Conservation (phyloP, 2,329 filamentous ascomycete genomes). For the Scleromitrula shiraiana region DNA sequence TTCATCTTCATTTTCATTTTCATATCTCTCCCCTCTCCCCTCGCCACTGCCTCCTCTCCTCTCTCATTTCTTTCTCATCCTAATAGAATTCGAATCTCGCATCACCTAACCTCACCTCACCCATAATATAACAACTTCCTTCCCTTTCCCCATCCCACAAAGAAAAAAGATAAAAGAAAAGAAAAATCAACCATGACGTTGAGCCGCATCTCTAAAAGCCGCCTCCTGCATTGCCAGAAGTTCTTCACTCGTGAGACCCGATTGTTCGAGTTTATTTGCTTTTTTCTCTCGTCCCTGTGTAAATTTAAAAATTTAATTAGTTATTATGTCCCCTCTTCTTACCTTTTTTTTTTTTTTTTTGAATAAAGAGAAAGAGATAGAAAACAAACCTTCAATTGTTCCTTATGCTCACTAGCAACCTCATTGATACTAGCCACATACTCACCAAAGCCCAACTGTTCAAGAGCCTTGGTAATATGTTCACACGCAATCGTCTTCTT, state of each 20-base stretch:
- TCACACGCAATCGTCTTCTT: conserved; percentile 99
- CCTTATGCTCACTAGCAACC: conserved; percentile 86
- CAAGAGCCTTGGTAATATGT: conserved; percentile 90
- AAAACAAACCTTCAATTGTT: conserved; percentile 70
- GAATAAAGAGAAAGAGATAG: background rate
- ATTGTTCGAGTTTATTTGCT: conserved; percentile 92
- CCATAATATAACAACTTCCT: background rate
- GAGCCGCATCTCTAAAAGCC: conserved; percentile 68
- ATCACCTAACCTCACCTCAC: no score
- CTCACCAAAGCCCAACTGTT: conserved; percentile 85
- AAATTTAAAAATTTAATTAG: background rate
- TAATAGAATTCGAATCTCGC: no score
- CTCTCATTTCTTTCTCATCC: no score
- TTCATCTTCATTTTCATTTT: no score
- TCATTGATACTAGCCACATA: conserved; percentile 84
- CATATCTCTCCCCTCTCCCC: no score
- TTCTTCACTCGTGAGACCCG: conserved; percentile 85
- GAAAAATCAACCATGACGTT: conserved; percentile 24
- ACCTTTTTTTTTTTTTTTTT: background rate
- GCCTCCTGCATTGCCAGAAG: conserved; percentile 83
- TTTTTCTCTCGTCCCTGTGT: conserved; percentile 86
- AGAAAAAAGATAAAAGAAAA: background rate
- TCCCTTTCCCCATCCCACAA: background rate
- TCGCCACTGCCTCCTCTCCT: no score
- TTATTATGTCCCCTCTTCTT: conserved; percentile 3